These are phyloP conservation scores for Fusarium sp. DNA, from an alignment of 2,329 filamentous ascomycete species.

Conservation along the genomic window DNA sequence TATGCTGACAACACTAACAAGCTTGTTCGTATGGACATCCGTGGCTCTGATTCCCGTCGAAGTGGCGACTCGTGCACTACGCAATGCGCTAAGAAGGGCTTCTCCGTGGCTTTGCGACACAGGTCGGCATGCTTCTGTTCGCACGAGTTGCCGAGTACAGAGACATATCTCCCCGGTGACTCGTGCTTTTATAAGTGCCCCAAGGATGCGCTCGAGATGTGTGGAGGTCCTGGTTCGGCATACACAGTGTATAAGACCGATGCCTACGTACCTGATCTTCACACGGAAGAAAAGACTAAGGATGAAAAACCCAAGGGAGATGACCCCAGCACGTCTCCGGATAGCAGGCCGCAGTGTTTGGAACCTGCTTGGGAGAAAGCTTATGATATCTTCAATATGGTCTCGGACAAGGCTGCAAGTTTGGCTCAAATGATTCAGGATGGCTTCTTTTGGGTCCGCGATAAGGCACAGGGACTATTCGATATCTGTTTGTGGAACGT, in stretches of 20 bases:
- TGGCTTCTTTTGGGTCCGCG: neutral
- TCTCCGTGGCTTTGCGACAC: neutral
- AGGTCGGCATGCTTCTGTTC: neutral
- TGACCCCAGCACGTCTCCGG: neutral
- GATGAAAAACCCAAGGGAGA: neutral
- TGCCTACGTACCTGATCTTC: neutral
- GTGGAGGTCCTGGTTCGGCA: neutral
- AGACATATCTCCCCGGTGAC: neutral
- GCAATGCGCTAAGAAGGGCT: neutral
- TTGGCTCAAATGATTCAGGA: neutral
- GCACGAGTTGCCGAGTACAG: neutral
- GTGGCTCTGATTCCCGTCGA: neutral
- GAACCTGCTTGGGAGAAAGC: constrained; percentile 1
- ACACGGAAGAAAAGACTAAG: neutral
- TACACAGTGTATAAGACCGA: constrained; percentile 5
- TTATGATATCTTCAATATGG: neutral
- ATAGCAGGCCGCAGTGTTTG: neutral
- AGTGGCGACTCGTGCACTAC: neutral
- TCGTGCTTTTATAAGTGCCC: neutral
- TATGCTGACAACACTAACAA: neutral
- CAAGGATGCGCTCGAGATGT: neutral
- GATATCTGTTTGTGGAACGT: constrained; percentile 8
- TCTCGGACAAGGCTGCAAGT: neutral
- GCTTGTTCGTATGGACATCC: neutral
- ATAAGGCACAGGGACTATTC: constrained; percentile 8